Percentiles rank a stretch among this genome's conserved stretches.
Evolutionary conservation across 192 early-diverging fungal species (phyloP).

Genomic region (Geosiphon pyriformis): DNA sequence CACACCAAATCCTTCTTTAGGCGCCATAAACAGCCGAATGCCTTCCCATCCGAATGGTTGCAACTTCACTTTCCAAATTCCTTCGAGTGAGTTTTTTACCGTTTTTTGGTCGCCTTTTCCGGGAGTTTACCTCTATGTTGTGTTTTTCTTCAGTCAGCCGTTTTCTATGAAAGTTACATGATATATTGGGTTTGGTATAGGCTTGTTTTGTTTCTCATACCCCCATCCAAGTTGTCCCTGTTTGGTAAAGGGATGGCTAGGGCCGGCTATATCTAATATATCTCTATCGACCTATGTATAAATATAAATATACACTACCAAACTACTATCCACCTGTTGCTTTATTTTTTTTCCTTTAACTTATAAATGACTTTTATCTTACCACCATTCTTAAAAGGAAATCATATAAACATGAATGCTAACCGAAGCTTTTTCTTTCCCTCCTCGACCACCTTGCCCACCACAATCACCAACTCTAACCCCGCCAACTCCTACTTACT

Average conservation of each 20-base stretch:
- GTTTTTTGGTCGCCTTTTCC: no score
- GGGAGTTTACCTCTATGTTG: no score
- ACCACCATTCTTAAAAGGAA: neutral
- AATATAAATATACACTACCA: neutral
- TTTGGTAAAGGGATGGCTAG: no score
- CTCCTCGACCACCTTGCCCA: neutral
- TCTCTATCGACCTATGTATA: neutral
- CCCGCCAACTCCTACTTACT: neutral
- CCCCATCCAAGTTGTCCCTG: no score
- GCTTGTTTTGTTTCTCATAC: no score
- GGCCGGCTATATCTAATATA: neutral
- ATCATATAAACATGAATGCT: neutral
- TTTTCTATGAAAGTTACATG: no score
- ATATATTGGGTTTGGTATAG: no score
- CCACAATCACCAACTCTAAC: neutral
- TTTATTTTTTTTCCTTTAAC: neutral
- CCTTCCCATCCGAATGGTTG: slow-evolving; percentile 20
- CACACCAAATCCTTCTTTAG: slow-evolving; percentile 23
- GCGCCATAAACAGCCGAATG: slow-evolving; percentile 24
- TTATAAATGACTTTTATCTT: neutral
- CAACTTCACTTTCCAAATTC: slow-evolving; percentile 21
- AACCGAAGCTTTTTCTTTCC: neutral
- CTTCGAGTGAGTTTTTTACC: slow-evolving; percentile 11
- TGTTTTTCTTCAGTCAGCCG: no score
- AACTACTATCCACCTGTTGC: neutral